Evolutionary conservation across 78 protist genomes (phyloP).

Genomic region (Pigoraptor vietnamica): DNA sequence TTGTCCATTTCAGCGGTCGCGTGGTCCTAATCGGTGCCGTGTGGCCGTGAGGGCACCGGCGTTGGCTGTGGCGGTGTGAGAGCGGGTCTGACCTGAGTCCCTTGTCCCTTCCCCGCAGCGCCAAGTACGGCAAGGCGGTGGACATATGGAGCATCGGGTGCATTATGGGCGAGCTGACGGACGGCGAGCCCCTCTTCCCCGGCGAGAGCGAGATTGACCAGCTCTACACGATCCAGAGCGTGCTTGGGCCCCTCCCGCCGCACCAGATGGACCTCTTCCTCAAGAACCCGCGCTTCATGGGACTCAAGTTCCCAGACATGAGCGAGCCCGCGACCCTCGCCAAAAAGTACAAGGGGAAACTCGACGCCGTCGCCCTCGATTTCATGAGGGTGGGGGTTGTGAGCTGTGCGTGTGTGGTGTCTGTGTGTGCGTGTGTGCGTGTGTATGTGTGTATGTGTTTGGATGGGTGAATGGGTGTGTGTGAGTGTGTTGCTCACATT

Average conservation of each 20-base stretch:
- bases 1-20: no score
- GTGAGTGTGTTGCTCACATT: not conserved
- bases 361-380: conserved; percentile 67
- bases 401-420: not conserved
- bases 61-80: no score
- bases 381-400: conserved; percentile 40
- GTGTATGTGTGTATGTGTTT: not conserved
- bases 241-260: conserved; percentile 84
- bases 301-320: conserved; percentile 63
- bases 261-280: conserved; percentile 65
- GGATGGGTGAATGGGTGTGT: not conserved
- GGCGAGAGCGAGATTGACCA: conserved; percentile 87
- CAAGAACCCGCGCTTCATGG: conserved; percentile 46
- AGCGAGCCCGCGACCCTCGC: conserved; percentile 30
- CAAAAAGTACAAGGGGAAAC: conserved; percentile 50
- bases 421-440: not conserved
- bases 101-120: no score
- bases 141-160: conserved; percentile 88
- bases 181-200: conserved; percentile 88
- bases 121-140: conserved; percentile 56
- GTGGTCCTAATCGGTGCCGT: no score
- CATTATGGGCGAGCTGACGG: conserved; percentile 93
- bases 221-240: conserved; percentile 70
- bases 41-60: no score
- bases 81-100: no score